Base-by-base conservation (phyloP, 768 basidiomycete genomes). In the Mycena olivaceomarginata region DNA sequence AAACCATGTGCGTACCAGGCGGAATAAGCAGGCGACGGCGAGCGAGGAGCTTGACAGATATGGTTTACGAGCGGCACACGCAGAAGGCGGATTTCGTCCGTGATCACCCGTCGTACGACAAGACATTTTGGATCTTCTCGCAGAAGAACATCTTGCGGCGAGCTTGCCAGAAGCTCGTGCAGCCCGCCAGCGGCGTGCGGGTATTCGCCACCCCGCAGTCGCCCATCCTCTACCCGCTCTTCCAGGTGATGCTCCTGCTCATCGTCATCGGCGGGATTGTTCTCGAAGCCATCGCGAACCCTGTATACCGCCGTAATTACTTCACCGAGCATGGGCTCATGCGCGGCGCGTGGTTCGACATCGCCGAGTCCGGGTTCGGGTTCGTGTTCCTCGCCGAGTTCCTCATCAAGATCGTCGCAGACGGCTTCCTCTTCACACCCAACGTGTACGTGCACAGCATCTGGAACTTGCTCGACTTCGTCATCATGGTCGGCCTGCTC, bases 371-470 rank as follows among this genome's bases (percentile, higher is more conserved):
- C 0, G 86, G 90, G 0, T 94, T 98, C 72, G 94, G 94, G 0
- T 85, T 94, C 78, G 85, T 89, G 6, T 92, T 98, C 25, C 86
- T 98, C 60, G 78, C 93, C 72, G 98, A 99, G 82, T 97, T 97
- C 80, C 69, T 94, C 77, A 93, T 98, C 92, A 99, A 99, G 85
- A 86, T 97, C 83, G 87, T 97, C 63, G 98, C 98, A 1, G 98
- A 99, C 82, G 98, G 98, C 0, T 95, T 98, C 84, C 82, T 95
- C 16, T 97, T 97, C 86, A 94, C 95, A 0, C 97, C 97, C 0
- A 97, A 97, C 80, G 97, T 97, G 0, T 99, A 99, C 82, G 84
- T 98, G 41, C 93, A 94, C 39, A 96, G 95, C 76, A 93, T 97
- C 10, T 99, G 97, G 97, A 98, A 99, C 83, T 85, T 94, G 80